phyloP scores from a whole-genome alignment of 352 stramenopile genomes.

The Globisporangium uncinulatum region DNA sequence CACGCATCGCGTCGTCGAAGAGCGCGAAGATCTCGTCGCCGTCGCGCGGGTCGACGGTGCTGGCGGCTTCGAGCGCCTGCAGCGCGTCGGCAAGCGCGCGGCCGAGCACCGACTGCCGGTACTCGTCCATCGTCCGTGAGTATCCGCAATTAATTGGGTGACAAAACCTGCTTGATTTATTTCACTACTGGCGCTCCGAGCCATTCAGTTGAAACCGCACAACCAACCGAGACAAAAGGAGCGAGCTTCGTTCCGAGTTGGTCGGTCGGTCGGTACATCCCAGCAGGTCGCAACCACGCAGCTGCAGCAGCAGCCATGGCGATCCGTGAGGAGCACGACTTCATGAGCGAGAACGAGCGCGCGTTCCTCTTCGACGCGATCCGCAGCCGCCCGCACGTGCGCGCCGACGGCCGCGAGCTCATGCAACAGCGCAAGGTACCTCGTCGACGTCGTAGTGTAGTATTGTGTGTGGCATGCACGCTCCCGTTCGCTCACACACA shows the following conservation, averaged over 20 bases:
- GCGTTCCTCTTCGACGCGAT: conserved; percentile 69
- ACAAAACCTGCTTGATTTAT: no score
- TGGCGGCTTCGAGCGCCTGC: conserved; percentile 33
- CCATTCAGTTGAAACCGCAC: neutral
- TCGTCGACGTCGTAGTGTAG: neutral
- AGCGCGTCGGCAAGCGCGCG: conserved; percentile 60
- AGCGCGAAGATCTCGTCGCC: conserved; percentile 47
- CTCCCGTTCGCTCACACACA: neutral
- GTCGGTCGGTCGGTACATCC: no score
- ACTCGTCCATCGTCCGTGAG: conserved; percentile 43
- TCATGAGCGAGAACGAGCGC: conserved; percentile 79
- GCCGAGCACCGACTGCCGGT: conserved; percentile 49
- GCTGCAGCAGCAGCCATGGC: conserved; percentile 22
- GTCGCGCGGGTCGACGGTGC: conserved; percentile 15
- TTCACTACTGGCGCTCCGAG: no score
- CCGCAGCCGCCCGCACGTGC: conserved; percentile 46
- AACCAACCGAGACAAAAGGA: neutral
- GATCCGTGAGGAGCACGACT: conserved; percentile 58
- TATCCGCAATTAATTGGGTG: no score
- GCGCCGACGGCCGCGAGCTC: conserved; percentile 70
- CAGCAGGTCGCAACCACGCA: neutral
- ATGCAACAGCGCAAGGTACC: conserved; percentile 72
- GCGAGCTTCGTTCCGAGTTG: neutral
- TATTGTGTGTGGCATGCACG: no score
- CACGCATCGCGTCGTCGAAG: conserved; percentile 44